Base-by-base conservation (phyloP, 768 basidiomycete species). In the Lentinula aciculospora region DNA sequence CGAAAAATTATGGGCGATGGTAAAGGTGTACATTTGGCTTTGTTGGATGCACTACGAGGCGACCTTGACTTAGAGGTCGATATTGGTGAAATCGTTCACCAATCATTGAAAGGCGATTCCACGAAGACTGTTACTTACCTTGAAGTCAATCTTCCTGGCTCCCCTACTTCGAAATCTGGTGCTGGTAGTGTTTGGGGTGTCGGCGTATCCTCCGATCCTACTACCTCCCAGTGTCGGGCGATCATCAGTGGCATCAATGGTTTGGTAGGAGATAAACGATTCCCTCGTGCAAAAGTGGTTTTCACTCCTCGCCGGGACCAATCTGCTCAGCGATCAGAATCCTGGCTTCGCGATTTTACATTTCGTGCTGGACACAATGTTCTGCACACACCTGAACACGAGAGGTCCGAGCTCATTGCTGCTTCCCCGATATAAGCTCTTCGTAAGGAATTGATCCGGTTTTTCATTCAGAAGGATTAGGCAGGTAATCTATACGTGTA, bases 51-150 rank as follows among this genome's bases (percentile, higher is more conserved):
- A n/a, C 80, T 94, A 39, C 76, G 75, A 61, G 74, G 72, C 1
- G 81, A 86, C 63, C 78, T 89, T 37, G 82, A 81, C 56, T 75
- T 92, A 64, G 72, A 86, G 62, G 74, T 92, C 58, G 74, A 79
- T 49, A 70, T 92, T 40, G 80, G 86, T 54, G 89, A 91, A 68
- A 91, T 88, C 15, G 28, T 44, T 1, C 3, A 28, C 19, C 36
- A 54, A 15, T n/a, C 80, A 7, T 87, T 88, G 60, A 88, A 92
- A 69, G 78, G 82, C 29, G 81, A 92, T 59, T 82, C 63, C 34
- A 77, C 83, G 58, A 85, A 83, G 61, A 85, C 86, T 2, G 90
- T 84, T 6, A 88, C 88, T 4, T 92, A 86, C 72, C 80, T 94
- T 65, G 88, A 92, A 67, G 75, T 93, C 62, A 78, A 85, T 60